These are phyloP conservation scores for Speleostelium caveatum DNA, from an alignment of 78 protist species.

Conservation along the genomic window DNA sequence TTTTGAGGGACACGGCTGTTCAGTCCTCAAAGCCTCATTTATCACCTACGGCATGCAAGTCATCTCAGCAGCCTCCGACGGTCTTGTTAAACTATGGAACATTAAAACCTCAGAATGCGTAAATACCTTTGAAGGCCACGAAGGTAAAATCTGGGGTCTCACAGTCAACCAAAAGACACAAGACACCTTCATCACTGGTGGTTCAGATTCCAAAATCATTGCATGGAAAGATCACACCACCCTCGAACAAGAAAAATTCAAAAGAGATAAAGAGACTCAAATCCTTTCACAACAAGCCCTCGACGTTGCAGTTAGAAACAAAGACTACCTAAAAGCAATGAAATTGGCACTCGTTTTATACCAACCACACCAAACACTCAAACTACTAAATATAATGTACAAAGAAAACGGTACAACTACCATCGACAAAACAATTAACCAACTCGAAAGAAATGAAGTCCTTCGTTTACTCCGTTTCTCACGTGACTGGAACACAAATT, in stretches of 20 bases:
- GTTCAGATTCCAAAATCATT: slow-evolving; percentile 85
- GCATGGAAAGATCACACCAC: slow-evolving; percentile 84
- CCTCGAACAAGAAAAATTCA: slow-evolving; percentile 47
- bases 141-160: slow-evolving; percentile 91
- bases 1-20: slow-evolving; percentile 92
- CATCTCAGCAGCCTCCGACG: slow-evolving; percentile 87
- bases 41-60: slow-evolving; percentile 90
- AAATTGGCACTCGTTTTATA: slow-evolving; percentile 83
- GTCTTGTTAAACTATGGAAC: slow-evolving; percentile 93
- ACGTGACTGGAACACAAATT: slow-evolving; percentile 95
- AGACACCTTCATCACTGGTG: slow-evolving; percentile 85
- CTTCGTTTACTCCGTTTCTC: slow-evolving; percentile 66
- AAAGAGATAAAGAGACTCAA: slow-evolving; percentile 48
- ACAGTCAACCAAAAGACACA: slow-evolving; percentile 63
- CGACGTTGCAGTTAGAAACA: slow-evolving; percentile 43
- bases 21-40: slow-evolving; percentile 84
- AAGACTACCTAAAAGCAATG: slow-evolving; percentile 39
- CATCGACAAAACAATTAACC: neutral
- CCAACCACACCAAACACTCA: slow-evolving; percentile 79
- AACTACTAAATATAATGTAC: slow-evolving; percentile 29
- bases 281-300: slow-evolving; percentile 33
- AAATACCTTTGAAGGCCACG: slow-evolving; percentile 90
- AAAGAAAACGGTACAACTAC: slow-evolving; percentile 12
- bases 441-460: slow-evolving; percentile 31
- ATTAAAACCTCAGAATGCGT: slow-evolving; percentile 92